Evolutionary conservation across 345 rosid species (phyloP).

Genomic region (Toxicodendron radicans): DNA sequence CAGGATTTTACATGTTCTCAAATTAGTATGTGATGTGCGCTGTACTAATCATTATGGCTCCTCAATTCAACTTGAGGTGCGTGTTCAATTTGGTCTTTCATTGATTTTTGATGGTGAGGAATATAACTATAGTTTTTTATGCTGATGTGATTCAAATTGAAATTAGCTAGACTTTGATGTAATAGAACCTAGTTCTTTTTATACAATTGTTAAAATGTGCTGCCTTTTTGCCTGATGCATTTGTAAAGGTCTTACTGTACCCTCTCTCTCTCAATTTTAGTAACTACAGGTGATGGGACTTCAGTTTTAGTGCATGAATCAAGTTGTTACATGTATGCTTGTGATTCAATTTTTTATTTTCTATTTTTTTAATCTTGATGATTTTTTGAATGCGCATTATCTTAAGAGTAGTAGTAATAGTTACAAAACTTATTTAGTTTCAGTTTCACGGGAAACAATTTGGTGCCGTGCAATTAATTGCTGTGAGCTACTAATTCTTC

Average conservation of each 20-base stretch:
- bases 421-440: not conserved
- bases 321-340: not conserved
- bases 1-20: not conserved
- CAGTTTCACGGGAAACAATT: not conserved
- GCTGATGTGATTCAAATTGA: not conserved
- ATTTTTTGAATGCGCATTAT: not conserved
- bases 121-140: not conserved
- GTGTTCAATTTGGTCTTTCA: not conserved
- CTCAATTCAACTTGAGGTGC: not conserved
- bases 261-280: not conserved
- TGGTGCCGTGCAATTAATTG: not conserved
- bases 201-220: slow-evolving; percentile 6
- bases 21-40: not conserved
- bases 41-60: not conserved
- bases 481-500: not conserved
- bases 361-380: not conserved
- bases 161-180: not conserved
- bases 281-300: not conserved
- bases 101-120: not conserved
- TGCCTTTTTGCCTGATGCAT: not conserved
- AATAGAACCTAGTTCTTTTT: not conserved
- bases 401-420: not conserved
- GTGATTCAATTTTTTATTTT: not conserved
- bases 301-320: not conserved
- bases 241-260: not conserved